These are phyloP conservation scores for Ceratocystis diversiconidia DNA, from an alignment of 2,329 filamentous ascomycete genomes.

Conservation along the genomic window DNA sequence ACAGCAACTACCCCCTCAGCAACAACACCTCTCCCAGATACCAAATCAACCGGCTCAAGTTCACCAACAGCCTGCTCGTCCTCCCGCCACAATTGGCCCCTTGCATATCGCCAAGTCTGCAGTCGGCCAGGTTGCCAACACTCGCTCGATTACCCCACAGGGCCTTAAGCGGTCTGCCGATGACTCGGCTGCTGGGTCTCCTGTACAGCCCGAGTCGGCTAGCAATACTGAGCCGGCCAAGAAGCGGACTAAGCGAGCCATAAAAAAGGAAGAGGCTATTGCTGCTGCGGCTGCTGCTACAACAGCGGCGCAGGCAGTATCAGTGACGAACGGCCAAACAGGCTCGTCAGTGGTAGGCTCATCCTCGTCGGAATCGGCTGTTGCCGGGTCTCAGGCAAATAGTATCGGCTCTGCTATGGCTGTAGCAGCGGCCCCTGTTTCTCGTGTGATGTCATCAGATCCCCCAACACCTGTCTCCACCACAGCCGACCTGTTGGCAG, in stretches of 20 bases:
- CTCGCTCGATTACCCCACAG: conserved; percentile 22
- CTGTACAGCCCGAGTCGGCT: conserved; percentile 17
- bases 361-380: neutral
- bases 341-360: neutral
- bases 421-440: conserved; percentile 12
- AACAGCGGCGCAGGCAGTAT: neutral
- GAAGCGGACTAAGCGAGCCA: conserved; percentile 29
- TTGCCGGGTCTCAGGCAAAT: neutral
- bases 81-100: neutral
- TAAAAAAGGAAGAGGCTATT: conserved; percentile 27
- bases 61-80: conserved; percentile 4
- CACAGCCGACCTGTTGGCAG: conserved; percentile 25
- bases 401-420: neutral
- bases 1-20: neutral
- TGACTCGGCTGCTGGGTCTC: conserved; percentile 19
- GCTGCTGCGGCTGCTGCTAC: conserved; percentile 19
- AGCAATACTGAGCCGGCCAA: conserved; percentile 22
- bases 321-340: neutral
- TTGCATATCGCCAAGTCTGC: neutral
- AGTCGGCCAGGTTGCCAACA: conserved; percentile 10
- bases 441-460: conserved; percentile 10
- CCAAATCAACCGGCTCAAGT: conserved; percentile 14
- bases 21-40: neutral
- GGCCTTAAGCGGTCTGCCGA: conserved; percentile 19
- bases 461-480: conserved; percentile 13